These are phyloP conservation scores for Crepidotus variabilis DNA, from an alignment of 768 basidiomycete species.

Conservation along the genomic window DNA sequence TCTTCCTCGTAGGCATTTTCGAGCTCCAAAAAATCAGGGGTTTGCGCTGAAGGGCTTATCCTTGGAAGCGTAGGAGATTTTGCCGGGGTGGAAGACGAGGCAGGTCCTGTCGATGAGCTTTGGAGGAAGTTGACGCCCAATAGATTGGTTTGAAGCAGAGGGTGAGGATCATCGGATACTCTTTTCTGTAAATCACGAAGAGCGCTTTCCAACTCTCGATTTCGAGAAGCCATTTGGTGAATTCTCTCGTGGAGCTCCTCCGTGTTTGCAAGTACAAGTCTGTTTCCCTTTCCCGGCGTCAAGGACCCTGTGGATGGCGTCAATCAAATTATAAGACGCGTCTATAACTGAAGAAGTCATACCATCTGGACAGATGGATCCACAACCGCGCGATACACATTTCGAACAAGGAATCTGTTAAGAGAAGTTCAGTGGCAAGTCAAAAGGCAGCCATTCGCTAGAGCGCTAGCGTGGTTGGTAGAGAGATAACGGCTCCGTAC, in stretches of 20 bases:
- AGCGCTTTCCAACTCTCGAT: constrained; percentile 58
- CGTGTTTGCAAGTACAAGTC: constrained; percentile 62
- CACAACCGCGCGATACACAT: constrained; percentile 72
- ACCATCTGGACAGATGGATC: constrained; percentile 77
- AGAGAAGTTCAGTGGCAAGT: constrained; percentile 9
- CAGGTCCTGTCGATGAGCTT: constrained; percentile 15
- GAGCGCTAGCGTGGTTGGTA: too few species aligned
- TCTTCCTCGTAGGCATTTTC: constrained; percentile 40
- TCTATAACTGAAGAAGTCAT: background rate
- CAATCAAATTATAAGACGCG: constrained; percentile 1
- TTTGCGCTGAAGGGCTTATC: constrained; percentile 7
- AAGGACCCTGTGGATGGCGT: constrained; percentile 38
- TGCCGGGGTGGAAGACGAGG: constrained; percentile 17
- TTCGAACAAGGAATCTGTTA: constrained; percentile 72
- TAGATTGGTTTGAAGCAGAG: constrained; percentile 34
- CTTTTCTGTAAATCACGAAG: constrained; percentile 46
- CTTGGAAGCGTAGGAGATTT: constrained; percentile 20
- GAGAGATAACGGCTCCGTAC: constrained; percentile 25
- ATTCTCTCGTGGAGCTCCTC: constrained; percentile 69
- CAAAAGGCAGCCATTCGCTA: constrained; percentile 8
- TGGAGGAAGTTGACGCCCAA: constrained; percentile 18
- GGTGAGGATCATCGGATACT: constrained; percentile 47
- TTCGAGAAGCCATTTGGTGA: constrained; percentile 49
- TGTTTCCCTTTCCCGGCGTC: constrained; percentile 58
- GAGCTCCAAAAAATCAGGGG: constrained; percentile 9